Evolutionary conservation across 1,284 basidiomycete species (phyloP).

Genomic region (Ganoderma resinaceum): DNA sequence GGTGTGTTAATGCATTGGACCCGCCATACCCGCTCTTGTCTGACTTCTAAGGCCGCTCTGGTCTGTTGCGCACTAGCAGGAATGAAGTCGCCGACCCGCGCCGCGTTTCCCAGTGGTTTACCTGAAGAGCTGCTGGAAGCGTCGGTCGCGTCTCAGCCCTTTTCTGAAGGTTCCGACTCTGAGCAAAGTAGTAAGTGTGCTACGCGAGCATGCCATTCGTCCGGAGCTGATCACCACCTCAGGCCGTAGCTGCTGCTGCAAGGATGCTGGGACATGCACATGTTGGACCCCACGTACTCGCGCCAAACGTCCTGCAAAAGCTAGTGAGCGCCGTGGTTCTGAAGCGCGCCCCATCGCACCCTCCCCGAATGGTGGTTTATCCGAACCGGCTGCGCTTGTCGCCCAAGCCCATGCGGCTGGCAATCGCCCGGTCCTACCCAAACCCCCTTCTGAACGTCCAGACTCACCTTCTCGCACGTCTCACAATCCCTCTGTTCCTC

Average conservation of each 20-base stretch:
- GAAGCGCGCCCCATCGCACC: constrained; percentile 10
- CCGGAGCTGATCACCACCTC: constrained; percentile 31
- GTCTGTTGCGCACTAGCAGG: constrained; percentile 47
- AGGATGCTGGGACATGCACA: constrained; percentile 47
- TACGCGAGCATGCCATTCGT: too few species aligned
- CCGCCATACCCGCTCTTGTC: constrained; percentile 25
- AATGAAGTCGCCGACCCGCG: constrained; percentile 64
- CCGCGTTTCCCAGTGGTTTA: constrained; percentile 76
- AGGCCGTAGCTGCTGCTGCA: constrained; percentile 47
- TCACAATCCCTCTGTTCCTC: constrained; percentile 31
- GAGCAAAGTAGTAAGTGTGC: constrained; percentile 52
- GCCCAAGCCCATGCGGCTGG: constrained; percentile 34
- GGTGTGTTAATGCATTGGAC: constrained; percentile 47
- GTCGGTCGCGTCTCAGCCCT: constrained; percentile 56
- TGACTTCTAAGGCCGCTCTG: constrained; percentile 55
- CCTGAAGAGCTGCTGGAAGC: constrained; percentile 64
- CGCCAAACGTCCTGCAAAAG: constrained; percentile 23
- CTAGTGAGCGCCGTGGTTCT: constrained; percentile 18
- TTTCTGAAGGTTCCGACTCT: constrained; percentile 56
- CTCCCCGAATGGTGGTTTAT: constrained; percentile 17
- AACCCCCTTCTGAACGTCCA: constrained; percentile 42
- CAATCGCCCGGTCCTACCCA: constrained; percentile 44
- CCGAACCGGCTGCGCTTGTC: constrained; percentile 38
- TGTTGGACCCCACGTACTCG: constrained; percentile 58
- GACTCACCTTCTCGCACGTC: constrained; percentile 38